phyloP scores from a whole-genome alignment of 805 yeast species.

The Candida taoyuanica region DNA sequence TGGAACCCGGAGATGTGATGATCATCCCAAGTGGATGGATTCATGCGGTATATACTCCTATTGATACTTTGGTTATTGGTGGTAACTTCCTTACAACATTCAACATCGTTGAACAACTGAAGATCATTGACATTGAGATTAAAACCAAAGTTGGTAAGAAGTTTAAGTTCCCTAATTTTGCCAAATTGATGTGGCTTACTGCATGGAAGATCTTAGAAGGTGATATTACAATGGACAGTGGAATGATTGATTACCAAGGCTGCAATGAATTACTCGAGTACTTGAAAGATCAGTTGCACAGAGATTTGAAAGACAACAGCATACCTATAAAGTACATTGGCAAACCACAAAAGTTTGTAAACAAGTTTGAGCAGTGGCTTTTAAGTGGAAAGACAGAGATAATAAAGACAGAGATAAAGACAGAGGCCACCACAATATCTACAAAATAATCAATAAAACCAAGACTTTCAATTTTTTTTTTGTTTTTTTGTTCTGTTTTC shows the following conservation, averaged over 20 bases:
- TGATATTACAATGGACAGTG: conserved; percentile 1
- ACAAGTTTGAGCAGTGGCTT: conserved; percentile 7
- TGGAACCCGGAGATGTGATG: conserved; percentile 65
- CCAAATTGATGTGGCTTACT: conserved; percentile 64
- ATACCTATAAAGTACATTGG: conserved; percentile 15
- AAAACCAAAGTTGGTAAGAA: conserved; percentile 67
- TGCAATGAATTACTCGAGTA: conserved; percentile 7
- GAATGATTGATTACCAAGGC: conserved; percentile 10
- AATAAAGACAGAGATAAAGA: too few relatives aligned
- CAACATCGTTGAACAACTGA: conserved; percentile 54
- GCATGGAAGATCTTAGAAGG: conserved; percentile 28
- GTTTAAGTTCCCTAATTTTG: conserved; percentile 76
- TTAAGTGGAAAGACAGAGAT: too few relatives aligned
- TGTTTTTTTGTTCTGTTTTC: background rate
- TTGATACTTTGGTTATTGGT: conserved; percentile 77
- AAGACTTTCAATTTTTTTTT: too few relatives aligned
- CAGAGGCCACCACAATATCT: too few relatives aligned
- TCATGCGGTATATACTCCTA: conserved; percentile 82
- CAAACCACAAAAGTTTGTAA: conserved; percentile 6
- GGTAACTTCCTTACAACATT: conserved; percentile 76
- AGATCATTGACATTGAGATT: conserved; percentile 57
- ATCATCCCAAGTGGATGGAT: conserved; percentile 92
- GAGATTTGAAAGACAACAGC: conserved; percentile 7
- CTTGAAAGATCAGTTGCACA: conserved; percentile 4
- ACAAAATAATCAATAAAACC: too few relatives aligned